Evolutionary conservation across 2,329 filamentous ascomycete species (phyloP), one percentile per base, ranked within the genome.

Genomic region (Aspergillus udagawae): DNA sequence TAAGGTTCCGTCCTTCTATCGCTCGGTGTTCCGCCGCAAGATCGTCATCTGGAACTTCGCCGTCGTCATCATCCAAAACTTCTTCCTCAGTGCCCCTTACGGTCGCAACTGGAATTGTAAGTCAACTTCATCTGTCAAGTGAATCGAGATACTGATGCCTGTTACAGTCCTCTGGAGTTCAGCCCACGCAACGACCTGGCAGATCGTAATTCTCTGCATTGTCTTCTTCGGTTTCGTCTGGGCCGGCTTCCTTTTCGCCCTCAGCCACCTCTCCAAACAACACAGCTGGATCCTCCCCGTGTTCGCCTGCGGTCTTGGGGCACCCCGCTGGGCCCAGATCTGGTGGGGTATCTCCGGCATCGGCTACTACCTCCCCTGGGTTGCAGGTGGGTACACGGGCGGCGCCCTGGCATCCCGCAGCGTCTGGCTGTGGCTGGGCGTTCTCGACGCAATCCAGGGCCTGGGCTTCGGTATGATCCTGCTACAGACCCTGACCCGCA

Each of bases 251-350:
- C 62, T 74, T 8, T 66, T 69, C 25, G 65, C 84, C 55, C 81
- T 87, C 62, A 79, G 77, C 10, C 69, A 74, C 53, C 75, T 86
- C 21, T 82, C 81, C 25, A 81, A 81, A 60, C 78, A 78, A 14
- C 85, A 88, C 69, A 82, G 80, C 51, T 88, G 86, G 86, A 81
- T 87, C 62, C 73, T 88, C 2, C 85, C 85, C n/a, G 81, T 88
- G 54, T 86, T 88, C 63, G 85, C 85, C 50, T 83, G 87, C 58
- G 85, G 84, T 10, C 80, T 88, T 10, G 83, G 72, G 2, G 84
- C 85, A 3, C 86, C 86, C 2, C 77, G 85, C 60, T 88, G 85
- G 85, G 81, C 80, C 8, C 86, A 88, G 69, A 86, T 87, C 67
- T 82, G 86, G 66, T 88, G 86, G 86, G 82, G 80, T 4, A 82